Percentiles rank a stretch among this genome's conserved stretches.
Evolutionary conservation across 768 basidiomycete genomes (phyloP).

Genomic region (Collybia sordida): DNA sequence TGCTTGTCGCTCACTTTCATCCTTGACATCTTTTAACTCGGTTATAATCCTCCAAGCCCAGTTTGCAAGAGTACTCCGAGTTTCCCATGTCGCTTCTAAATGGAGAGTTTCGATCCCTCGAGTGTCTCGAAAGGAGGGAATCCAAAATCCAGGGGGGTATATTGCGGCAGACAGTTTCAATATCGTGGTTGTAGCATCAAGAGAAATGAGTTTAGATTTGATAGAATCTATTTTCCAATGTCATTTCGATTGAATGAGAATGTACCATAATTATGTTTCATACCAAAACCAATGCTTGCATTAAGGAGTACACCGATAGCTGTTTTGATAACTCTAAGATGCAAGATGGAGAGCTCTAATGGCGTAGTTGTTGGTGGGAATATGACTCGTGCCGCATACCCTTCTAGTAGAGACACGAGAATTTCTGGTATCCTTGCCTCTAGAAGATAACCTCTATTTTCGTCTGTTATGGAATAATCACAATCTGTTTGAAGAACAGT

Average conservation of each 20-base stretch:
- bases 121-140: conserved; percentile 19
- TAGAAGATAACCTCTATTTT: conserved; percentile 68
- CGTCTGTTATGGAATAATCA: conserved; percentile 46
- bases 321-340: conserved; percentile 75
- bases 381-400: conserved; percentile 49
- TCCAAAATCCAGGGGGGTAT: conserved; percentile 77
- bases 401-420: conserved; percentile 65
- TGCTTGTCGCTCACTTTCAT: conserved; percentile 51
- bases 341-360: conserved; percentile 51
- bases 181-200: conserved; percentile 68
- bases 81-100: conserved; percentile 57
- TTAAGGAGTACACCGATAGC: conserved; percentile 80
- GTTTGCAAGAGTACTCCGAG: conserved; percentile 62
- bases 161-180: conserved; percentile 65
- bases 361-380: conserved; percentile 30
- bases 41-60: conserved; percentile 82
- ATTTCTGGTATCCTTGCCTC: conserved; percentile 71
- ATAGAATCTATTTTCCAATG: conserved; percentile 57
- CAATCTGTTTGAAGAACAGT: neutral
- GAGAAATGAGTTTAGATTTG: conserved; percentile 62
- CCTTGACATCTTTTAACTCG: conserved; percentile 70
- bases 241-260: neutral
- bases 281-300: conserved; percentile 75
- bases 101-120: conserved; percentile 20
- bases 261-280: conserved; percentile 14